Conservation (phyloP, 345 rosid genomes). For the Rhodomyrtus tomentosa region DNA sequence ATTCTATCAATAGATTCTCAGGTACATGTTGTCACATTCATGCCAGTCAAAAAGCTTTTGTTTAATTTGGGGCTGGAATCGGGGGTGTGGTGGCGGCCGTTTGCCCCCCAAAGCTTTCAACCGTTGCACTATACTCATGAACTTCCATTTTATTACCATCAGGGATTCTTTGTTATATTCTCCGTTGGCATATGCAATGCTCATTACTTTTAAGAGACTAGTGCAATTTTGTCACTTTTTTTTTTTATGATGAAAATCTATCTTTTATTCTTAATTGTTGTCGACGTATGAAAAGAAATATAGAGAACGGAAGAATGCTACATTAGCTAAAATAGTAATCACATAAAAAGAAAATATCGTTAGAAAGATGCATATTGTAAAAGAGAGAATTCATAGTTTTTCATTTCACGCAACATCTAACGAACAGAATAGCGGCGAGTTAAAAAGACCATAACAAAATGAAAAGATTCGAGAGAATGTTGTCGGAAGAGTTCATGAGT, state of each 20-base stretch:
- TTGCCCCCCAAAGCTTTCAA: neutral
- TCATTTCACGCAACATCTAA: neutral
- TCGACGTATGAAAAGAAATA: neutral
- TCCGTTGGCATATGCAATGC: neutral
- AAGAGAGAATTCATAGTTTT: no score
- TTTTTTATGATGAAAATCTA: neutral
- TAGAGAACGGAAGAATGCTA: no score
- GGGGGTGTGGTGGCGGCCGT: no score
- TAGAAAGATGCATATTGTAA: no score
- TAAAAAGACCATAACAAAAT: neutral
- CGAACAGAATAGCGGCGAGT: neutral
- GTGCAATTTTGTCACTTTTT: neutral
- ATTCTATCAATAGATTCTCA: neutral
- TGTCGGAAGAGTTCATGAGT: neutral
- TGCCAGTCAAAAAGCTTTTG: neutral
- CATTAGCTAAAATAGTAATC: neutral
- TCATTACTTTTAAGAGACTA: neutral
- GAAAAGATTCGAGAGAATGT: neutral
- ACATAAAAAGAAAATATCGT: neutral
- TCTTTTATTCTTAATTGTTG: neutral
- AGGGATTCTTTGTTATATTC: neutral
- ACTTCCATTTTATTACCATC: neutral
- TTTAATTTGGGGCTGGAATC: neutral
- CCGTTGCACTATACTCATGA: neutral
- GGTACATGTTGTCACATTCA: neutral